These are phyloP conservation scores for Pseudogymnoascus sp. DNA, from an alignment of 2,329 filamentous ascomycete genomes.

Conservation along the genomic window DNA sequence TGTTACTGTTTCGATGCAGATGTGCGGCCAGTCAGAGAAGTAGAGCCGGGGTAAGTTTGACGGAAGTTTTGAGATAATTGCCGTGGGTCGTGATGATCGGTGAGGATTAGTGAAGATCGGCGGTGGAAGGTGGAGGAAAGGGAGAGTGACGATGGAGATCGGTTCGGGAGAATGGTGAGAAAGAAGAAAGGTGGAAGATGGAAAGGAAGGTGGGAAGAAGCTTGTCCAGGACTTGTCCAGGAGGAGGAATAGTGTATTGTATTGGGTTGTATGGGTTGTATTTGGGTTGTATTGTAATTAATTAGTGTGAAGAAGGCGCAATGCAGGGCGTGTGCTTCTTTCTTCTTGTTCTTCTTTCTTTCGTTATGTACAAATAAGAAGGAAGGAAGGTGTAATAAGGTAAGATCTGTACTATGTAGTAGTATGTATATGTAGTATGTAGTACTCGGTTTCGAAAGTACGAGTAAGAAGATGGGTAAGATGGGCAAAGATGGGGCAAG, in stretches of 20 bases:
- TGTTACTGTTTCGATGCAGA: neutral
- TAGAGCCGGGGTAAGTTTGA: neutral
- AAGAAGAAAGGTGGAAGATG: neutral
- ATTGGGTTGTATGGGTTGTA: neutral
- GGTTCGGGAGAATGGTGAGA: neutral
- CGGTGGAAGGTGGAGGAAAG: neutral
- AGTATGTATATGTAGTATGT: neutral
- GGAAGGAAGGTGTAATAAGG: neutral
- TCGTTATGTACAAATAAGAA: neutral
- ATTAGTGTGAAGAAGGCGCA: neutral
- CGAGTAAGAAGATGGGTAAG: neutral
- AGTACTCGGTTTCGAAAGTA: neutral
- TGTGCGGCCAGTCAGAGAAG: neutral
- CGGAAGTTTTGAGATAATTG: slow-evolving; percentile 1
- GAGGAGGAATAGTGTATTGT: neutral
- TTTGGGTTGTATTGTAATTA: neutral
- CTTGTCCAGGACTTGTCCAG: too few species aligned
- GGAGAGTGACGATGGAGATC: neutral
- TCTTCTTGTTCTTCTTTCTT: neutral
- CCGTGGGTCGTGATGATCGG: neutral
- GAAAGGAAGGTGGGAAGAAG: neutral
- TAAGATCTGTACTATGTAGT: neutral
- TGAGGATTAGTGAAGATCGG: neutral
- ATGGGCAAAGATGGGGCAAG: neutral
- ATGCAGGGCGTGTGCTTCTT: neutral